Evolutionary conservation across 23 red algal genomes (phyloP).

Genomic region (Gracilaria caudata): DNA sequence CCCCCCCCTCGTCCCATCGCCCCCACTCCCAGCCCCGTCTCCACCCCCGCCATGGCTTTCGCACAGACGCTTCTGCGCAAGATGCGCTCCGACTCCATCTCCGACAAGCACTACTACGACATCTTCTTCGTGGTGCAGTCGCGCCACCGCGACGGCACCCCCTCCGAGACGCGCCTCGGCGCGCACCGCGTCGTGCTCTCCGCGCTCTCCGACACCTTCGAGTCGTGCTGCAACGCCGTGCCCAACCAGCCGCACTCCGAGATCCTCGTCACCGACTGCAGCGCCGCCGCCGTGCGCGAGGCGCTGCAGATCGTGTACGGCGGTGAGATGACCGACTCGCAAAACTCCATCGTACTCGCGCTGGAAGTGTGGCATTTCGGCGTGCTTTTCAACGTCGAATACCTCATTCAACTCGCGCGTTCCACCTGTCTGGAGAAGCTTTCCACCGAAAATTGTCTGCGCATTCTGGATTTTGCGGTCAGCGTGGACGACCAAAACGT

Average conservation of each 20-base stretch:
- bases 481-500: slow-evolving; percentile 37
- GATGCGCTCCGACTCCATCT: slow-evolving; percentile 54
- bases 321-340: slow-evolving; percentile 47
- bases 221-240: slow-evolving; percentile 4
- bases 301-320: slow-evolving; percentile 62
- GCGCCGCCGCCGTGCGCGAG: slow-evolving; percentile 46
- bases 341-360: slow-evolving; percentile 33
- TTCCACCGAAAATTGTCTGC: slow-evolving; percentile 50
- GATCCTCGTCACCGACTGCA: slow-evolving; percentile 53
- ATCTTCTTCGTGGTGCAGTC: slow-evolving; percentile 39
- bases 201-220: slow-evolving; percentile 59
- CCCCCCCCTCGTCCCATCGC: background rate
- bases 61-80: slow-evolving; percentile 50
- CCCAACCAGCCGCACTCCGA: slow-evolving; percentile 31
- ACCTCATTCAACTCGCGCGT: slow-evolving; percentile 47
- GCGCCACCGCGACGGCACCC: slow-evolving; percentile 38
- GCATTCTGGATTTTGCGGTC: slow-evolving; percentile 66
- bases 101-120: slow-evolving; percentile 56
- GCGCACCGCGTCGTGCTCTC: slow-evolving; percentile 60
- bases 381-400: slow-evolving; percentile 47
- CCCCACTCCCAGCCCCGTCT: background rate
- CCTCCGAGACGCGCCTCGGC: slow-evolving; percentile 48
- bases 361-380: slow-evolving; percentile 67
- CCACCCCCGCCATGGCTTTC: slow-evolving; percentile 38
- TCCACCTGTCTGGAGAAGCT: slow-evolving; percentile 50